Evolutionary conservation across 2,329 filamentous ascomycete species (phyloP).

Genomic region (Arthrinium phaeospermum): DNA sequence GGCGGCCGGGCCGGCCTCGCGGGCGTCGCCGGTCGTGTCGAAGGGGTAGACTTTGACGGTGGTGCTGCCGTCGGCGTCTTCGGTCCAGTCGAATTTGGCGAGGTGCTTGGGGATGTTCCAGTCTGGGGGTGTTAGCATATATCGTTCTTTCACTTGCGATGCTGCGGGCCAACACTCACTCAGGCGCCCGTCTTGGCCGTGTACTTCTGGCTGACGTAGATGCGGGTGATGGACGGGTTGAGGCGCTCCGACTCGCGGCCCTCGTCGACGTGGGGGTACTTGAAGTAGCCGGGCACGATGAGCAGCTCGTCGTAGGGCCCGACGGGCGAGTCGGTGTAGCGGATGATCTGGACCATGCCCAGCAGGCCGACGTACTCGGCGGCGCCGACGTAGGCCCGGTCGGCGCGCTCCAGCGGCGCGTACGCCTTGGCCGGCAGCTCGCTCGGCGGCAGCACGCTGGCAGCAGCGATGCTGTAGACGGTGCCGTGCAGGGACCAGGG

Average conservation of each 20-base stretch:
- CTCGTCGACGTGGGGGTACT: slow-evolving; percentile 22
- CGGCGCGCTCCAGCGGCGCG: slow-evolving; percentile 19
- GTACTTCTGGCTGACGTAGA: slow-evolving; percentile 41
- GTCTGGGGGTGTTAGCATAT: slow-evolving; percentile 22
- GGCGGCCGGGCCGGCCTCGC: slow-evolving; percentile 20
- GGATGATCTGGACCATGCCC: slow-evolving; percentile 38
- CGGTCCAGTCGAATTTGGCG: slow-evolving; percentile 38
- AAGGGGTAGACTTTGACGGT: slow-evolving; percentile 33
- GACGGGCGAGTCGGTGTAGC: slow-evolving; percentile 39
- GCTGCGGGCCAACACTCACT: not conserved
- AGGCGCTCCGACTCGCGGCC: slow-evolving; percentile 10
- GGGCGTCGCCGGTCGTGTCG: slow-evolving; percentile 21
- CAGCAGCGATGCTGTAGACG: slow-evolving; percentile 21
- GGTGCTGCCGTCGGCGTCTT: slow-evolving; percentile 24
- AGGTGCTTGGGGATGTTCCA: slow-evolving; percentile 44
- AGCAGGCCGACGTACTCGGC: slow-evolving; percentile 36
- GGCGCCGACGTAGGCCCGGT: not conserved
- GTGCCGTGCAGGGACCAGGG: slow-evolving; percentile 22
- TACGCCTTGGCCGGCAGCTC: slow-evolving; percentile 28
- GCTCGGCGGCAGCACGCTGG: slow-evolving; percentile 25
- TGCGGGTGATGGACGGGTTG: slow-evolving; percentile 38
- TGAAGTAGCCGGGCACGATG: slow-evolving; percentile 37
- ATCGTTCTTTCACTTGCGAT: too few relatives aligned
- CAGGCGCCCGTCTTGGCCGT: slow-evolving; percentile 39
- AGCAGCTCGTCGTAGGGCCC: slow-evolving; percentile 42